These are phyloP conservation scores for Olyra latifolia DNA, from an alignment of 176 grass and related monocot genomes.

Conservation along the genomic window DNA sequence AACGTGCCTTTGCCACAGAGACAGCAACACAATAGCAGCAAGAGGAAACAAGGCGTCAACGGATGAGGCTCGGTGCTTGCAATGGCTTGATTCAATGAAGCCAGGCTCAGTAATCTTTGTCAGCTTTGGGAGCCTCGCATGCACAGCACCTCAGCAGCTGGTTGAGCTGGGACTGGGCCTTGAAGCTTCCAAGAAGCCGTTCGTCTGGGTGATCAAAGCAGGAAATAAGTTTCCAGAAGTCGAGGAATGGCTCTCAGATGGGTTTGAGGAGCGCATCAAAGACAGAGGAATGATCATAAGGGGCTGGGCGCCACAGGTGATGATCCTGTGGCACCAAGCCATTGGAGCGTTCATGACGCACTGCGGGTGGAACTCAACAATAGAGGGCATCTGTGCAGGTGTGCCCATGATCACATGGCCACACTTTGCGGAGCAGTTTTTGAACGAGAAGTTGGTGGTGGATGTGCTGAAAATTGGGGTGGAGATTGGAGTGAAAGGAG, in stretches of 20 bases:
- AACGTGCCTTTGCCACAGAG: constrained; percentile 51
- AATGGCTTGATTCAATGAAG: constrained; percentile 56
- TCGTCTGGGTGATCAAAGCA: constrained; percentile 74
- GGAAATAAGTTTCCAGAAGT: constrained; percentile 46
- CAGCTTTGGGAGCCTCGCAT: constrained; percentile 65
- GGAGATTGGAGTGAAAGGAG: constrained; percentile 39
- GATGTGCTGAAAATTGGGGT: constrained; percentile 62
- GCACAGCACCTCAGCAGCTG: constrained; percentile 48
- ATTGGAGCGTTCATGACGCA: constrained; percentile 67
- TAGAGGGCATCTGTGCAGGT: constrained; percentile 56
- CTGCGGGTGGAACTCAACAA: constrained; percentile 74
- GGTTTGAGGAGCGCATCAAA: constrained; percentile 50
- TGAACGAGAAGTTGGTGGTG: constrained; percentile 65
- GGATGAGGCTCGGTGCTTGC: constrained; percentile 53
- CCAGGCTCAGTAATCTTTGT: constrained; percentile 62
- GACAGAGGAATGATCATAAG: constrained; percentile 47
- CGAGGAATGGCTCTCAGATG: constrained; percentile 59
- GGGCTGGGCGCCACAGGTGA: constrained; percentile 62
- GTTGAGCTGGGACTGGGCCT: constrained; percentile 66
- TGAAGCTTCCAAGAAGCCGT: constrained; percentile 56
- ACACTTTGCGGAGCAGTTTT: constrained; percentile 55
- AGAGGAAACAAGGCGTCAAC: constrained; percentile 53
- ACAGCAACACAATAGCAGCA: not conserved
- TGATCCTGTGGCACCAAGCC: constrained; percentile 66
- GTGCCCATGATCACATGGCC: constrained; percentile 74